These are phyloP conservation scores for Lecanicillium sp. DNA, from an alignment of 2,329 filamentous ascomycete species.

Conservation along the genomic window DNA sequence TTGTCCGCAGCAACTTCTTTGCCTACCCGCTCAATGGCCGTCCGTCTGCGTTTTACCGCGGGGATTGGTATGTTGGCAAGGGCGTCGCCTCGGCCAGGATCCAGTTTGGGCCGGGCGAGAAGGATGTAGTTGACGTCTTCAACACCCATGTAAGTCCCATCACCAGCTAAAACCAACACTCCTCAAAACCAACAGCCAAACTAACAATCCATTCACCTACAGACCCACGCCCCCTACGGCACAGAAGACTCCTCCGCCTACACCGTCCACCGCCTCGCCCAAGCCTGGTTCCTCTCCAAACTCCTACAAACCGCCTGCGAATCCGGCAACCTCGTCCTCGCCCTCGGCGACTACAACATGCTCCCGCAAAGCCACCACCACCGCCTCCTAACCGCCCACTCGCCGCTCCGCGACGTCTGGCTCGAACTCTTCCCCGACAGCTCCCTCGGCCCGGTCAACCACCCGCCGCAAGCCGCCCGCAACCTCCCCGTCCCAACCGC, in stretches of 20 bases:
- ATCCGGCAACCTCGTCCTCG: slow-evolving; percentile 73
- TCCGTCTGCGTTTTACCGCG: slow-evolving; percentile 86
- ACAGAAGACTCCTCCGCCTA: slow-evolving; percentile 69
- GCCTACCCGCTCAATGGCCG: slow-evolving; percentile 87
- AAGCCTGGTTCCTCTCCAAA: slow-evolving; percentile 93
- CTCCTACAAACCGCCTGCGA: slow-evolving; percentile 75
- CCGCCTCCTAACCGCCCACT: slow-evolving; percentile 69
- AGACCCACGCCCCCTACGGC: slow-evolving; percentile 81
- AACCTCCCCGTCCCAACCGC: slow-evolving; percentile 64
- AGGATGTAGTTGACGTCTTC: slow-evolving; percentile 78
- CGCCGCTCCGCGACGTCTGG: slow-evolving; percentile 78
- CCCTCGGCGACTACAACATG: slow-evolving; percentile 95
- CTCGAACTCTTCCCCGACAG: slow-evolving; percentile 75
- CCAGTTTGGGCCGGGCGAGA: slow-evolving; percentile 54
- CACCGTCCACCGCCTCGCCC: slow-evolving; percentile 79
- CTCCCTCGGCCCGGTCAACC: slow-evolving; percentile 65
- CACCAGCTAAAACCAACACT: too few species aligned
- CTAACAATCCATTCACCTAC: neutral
- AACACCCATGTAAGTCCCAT: slow-evolving; percentile 65
- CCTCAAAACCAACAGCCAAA: neutral
- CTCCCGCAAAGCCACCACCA: slow-evolving; percentile 80
- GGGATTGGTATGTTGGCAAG: slow-evolving; percentile 96
- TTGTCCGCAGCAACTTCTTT: slow-evolving; percentile 81
- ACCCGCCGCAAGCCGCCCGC: slow-evolving; percentile 59
- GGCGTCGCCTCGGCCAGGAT: slow-evolving; percentile 81